A percentile compares a stretch with the other conserved stretches of the same genome.
Evolutionary conservation across 1,139 yeast species (phyloP).

Genomic region (Geotrichum carabidarum): DNA sequence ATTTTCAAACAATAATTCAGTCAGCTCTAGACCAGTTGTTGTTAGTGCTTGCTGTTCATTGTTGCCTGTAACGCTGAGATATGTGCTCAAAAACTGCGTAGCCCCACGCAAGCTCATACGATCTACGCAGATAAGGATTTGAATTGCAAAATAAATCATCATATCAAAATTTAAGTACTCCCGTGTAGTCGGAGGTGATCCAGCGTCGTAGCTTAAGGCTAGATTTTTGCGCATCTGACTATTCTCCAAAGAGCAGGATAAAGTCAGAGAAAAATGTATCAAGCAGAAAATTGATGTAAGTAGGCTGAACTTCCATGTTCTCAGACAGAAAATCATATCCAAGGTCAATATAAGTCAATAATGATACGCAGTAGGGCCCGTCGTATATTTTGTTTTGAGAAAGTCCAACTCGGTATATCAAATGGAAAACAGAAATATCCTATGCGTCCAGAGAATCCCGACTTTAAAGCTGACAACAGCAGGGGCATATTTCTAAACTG

Average conservation of each 20-base stretch:
- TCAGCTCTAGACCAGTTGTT: slow-evolving; percentile 27
- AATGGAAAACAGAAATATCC: slow-evolving; percentile 32
- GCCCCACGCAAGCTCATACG: slow-evolving; percentile 59
- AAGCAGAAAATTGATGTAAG: slow-evolving; percentile 22
- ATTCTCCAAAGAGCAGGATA: slow-evolving; percentile 18
- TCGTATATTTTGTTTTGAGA: slow-evolving; percentile 38
- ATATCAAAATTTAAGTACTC: slow-evolving; percentile 19
- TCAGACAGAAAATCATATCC: slow-evolving; percentile 8
- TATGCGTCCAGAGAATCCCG: slow-evolving; percentile 34
- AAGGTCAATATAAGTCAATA: slow-evolving; percentile 20
- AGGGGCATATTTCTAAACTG: slow-evolving; percentile 48
- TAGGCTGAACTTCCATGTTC: background rate
- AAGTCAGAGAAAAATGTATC: slow-evolving; percentile 24
- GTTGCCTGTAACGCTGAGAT: slow-evolving; percentile 38
- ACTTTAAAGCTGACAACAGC: slow-evolving; percentile 53
- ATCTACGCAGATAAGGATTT: slow-evolving; percentile 52
- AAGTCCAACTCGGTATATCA: slow-evolving; percentile 42
- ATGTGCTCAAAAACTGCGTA: slow-evolving; percentile 19
- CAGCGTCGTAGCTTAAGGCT: slow-evolving; percentile 29
- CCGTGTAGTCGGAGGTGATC: slow-evolving; percentile 20
- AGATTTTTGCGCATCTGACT: slow-evolving; percentile 28
- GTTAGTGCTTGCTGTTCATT: slow-evolving; percentile 16
- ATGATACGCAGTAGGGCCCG: slow-evolving; percentile 18
- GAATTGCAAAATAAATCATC: slow-evolving; percentile 34
- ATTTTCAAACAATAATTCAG: slow-evolving; percentile 27